phyloP scores from a whole-genome alignment of 768 basidiomycete species.

The Termitomyces titanicus region DNA sequence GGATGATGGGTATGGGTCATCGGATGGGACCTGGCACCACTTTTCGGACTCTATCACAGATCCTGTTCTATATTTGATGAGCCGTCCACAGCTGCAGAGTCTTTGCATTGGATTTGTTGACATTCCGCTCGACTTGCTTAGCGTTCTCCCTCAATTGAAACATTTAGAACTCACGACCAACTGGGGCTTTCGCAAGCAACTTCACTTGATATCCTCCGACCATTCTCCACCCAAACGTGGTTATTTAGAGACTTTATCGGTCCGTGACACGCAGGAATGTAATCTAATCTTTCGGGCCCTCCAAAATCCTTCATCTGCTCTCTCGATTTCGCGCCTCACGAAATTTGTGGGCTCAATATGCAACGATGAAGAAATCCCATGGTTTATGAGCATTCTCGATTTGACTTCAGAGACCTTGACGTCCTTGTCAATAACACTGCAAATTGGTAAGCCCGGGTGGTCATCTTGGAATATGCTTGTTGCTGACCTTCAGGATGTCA shows the following conservation, averaged over 20 bases:
- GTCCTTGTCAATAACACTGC: not conserved
- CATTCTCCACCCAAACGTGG: not conserved
- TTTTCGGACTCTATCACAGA: too few species aligned
- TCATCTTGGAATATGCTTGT: not conserved
- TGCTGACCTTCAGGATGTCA: not conserved
- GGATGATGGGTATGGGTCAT: not conserved
- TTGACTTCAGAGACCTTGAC: not conserved
- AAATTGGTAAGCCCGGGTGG: not conserved
- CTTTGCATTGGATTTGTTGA: not conserved
- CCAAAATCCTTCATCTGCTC: not conserved
- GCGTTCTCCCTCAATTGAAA: not conserved
- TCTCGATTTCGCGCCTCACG: not conserved
- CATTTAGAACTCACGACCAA: not conserved
- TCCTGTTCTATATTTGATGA: not conserved
- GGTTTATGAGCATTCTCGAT: not conserved
- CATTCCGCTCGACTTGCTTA: not conserved
- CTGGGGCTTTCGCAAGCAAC: not conserved
- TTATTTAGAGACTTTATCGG: not conserved
- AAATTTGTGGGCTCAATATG: not conserved
- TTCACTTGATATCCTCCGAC: not conserved
- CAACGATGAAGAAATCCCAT: not conserved
- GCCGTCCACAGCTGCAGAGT: not conserved
- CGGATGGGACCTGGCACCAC: not conserved
- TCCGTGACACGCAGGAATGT: not conserved
- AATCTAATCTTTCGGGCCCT: not conserved